A percentile compares a stretch with the other conserved stretches of the same genome.
phyloP scores from a whole-genome alignment of 805 yeast genomes.

The Wickerhamiella nectarea region DNA sequence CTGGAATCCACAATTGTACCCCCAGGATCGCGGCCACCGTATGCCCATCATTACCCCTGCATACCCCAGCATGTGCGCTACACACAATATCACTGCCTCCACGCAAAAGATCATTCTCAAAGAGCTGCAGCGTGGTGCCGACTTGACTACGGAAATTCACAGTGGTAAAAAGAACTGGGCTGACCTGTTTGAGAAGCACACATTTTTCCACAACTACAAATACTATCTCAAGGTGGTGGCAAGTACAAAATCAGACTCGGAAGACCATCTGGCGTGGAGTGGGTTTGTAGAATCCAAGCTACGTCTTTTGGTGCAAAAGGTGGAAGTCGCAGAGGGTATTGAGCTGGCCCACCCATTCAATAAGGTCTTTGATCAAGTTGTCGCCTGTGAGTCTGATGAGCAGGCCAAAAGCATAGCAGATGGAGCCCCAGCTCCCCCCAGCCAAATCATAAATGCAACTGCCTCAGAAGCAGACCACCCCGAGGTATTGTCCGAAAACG shows the following conservation, averaged over 20 bases:
- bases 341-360: conserved; percentile 82
- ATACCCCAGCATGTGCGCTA: conserved; percentile 97
- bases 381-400: conserved; percentile 36
- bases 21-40: conserved; percentile 75
- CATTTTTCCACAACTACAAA: conserved; percentile 71
- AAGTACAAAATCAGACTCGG: conserved; percentile 56
- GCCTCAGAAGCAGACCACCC: conserved; percentile 3
- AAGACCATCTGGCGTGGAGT: conserved; percentile 80
- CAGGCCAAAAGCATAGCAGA: conserved; percentile 43
- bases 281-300: conserved; percentile 86
- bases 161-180: conserved; percentile 56
- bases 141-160: conserved; percentile 53
- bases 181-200: conserved; percentile 63
- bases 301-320: conserved; percentile 65
- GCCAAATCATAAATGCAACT: conserved; percentile 11
- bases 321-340: conserved; percentile 66
- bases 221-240: conserved; percentile 76
- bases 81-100: conserved; percentile 84
- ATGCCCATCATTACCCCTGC: conserved; percentile 99
- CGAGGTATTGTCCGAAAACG: conserved; percentile 2
- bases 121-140: conserved; percentile 70
- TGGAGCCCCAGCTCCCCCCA: conserved; percentile 48
- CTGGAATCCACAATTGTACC: conserved; percentile 89
- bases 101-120: conserved; percentile 67
- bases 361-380: conserved; percentile 52